Conservation (phyloP, 805 yeast genomes). For the Phaffomyces thermotolerans region DNA sequence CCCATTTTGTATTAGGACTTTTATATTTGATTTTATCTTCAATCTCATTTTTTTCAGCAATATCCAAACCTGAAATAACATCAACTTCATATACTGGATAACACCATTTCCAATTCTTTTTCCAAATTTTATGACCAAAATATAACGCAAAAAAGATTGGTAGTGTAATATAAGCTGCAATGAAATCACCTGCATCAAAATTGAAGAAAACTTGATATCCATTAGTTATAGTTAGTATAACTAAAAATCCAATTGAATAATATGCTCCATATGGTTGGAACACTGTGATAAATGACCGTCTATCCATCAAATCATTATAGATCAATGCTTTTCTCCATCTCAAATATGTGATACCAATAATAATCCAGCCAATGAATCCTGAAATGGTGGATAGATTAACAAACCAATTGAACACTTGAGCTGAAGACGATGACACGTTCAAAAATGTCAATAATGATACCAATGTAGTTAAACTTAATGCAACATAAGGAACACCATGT, state of each 20-base stretch:
- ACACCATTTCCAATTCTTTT: slow-evolving; percentile 37
- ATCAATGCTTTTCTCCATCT: slow-evolving; percentile 60
- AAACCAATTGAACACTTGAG: slow-evolving; percentile 58
- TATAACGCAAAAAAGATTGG: slow-evolving; percentile 49
- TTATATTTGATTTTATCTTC: slow-evolving; percentile 10
- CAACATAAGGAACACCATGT: slow-evolving; percentile 70
- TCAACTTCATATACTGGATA: slow-evolving; percentile 53
- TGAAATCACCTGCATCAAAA: slow-evolving; percentile 42
- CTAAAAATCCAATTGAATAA: slow-evolving; percentile 41
- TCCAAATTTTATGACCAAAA: slow-evolving; percentile 49
- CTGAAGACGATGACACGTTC: slow-evolving; percentile 54
- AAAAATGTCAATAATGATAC: slow-evolving; percentile 63
- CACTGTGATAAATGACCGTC: slow-evolving; percentile 50
- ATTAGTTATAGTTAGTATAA: slow-evolving; percentile 52
- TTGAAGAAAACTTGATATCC: slow-evolving; percentile 61
- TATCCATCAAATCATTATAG: slow-evolving; percentile 43
- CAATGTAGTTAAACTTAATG: slow-evolving; percentile 25
- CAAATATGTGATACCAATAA: slow-evolving; percentile 59
- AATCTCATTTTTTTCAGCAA: slow-evolving; percentile 38
- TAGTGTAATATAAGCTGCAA: slow-evolving; percentile 67
- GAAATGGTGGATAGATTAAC: slow-evolving; percentile 73
- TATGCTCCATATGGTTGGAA: slow-evolving; percentile 55
- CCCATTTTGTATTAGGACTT: slow-evolving; percentile 9
- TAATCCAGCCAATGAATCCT: slow-evolving; percentile 70
- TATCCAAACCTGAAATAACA: slow-evolving; percentile 50